These are phyloP conservation scores for Ophiostoma sp. DNA, from an alignment of 2,329 filamentous ascomycete species.

Conservation along the genomic window DNA sequence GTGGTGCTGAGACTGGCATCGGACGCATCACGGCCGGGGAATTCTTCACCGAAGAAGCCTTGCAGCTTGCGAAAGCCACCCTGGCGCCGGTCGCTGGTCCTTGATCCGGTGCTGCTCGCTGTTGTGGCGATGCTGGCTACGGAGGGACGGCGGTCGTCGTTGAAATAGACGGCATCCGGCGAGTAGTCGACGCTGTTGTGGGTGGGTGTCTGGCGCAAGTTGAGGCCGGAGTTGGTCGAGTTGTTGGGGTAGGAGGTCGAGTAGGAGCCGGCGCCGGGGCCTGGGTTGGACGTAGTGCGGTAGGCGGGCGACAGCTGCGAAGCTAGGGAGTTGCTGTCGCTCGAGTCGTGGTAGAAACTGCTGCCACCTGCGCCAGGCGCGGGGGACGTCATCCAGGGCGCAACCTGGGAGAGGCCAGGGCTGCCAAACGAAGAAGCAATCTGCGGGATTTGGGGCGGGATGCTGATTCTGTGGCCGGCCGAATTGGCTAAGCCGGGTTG, in stretches of 20 bases:
- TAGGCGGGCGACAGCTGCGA: constrained; percentile 68
- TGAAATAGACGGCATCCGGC: constrained; percentile 54
- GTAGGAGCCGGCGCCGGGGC: constrained; percentile 10
- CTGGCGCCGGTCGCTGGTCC: constrained; percentile 62
- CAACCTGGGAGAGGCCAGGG: constrained; percentile 46
- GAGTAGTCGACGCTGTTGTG: constrained; percentile 49
- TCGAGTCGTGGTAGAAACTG: constrained; percentile 71
- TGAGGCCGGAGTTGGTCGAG: not conserved
- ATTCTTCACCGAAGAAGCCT: constrained; percentile 90
- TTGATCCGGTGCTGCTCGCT: constrained; percentile 78
- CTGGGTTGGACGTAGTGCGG: constrained; percentile 41
- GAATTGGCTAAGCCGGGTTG: not conserved
- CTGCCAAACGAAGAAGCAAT: constrained; percentile 50
- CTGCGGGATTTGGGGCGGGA: constrained; percentile 55
- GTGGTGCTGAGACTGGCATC: constrained; percentile 57
- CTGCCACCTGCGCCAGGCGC: constrained; percentile 32
- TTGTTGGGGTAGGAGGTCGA: constrained; percentile 5
- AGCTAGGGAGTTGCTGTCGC: constrained; percentile 57
- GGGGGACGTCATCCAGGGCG: constrained; percentile 43
- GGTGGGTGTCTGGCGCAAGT: constrained; percentile 39
- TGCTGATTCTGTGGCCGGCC: constrained; percentile 29
- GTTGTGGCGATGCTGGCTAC: constrained; percentile 76
- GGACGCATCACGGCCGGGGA: constrained; percentile 66
- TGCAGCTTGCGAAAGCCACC: constrained; percentile 78
- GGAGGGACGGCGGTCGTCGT: constrained; percentile 77